Conservation (phyloP, 2,329 filamentous ascomycete genomes). For the Penicillium capsulatum region DNA sequence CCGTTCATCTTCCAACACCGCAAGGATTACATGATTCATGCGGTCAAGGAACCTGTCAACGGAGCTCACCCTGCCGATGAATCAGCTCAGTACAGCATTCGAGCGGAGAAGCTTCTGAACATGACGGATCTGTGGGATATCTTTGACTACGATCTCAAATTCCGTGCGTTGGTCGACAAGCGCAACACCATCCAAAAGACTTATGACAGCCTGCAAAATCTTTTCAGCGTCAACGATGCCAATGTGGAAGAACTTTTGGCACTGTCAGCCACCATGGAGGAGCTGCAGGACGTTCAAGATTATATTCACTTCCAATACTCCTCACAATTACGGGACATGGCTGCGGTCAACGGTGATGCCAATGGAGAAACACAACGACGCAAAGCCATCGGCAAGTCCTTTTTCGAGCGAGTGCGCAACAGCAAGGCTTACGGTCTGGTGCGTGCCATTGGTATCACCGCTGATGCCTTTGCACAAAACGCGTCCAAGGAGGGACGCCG, state of each 20-base stretch:
- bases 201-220: slow-evolving; percentile 66
- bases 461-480: slow-evolving; percentile 85
- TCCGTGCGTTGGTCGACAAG: slow-evolving; percentile 87
- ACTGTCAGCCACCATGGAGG: slow-evolving; percentile 80
- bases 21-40: slow-evolving; percentile 94
- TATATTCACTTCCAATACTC: slow-evolving; percentile 95
- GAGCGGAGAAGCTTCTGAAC: slow-evolving; percentile 80
- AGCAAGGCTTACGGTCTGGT: slow-evolving; percentile 78
- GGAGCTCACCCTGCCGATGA: slow-evolving; percentile 64
- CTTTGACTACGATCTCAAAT: slow-evolving; percentile 91
- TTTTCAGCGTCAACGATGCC: slow-evolving; percentile 64
- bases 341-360: slow-evolving; percentile 56
- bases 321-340: slow-evolving; percentile 74
- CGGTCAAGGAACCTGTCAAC: slow-evolving; percentile 63
- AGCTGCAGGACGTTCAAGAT: slow-evolving; percentile 93
- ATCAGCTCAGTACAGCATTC: slow-evolving; percentile 63
- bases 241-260: slow-evolving; percentile 80
- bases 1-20: slow-evolving; percentile 98
- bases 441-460: slow-evolving; percentile 81
- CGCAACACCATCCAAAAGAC: slow-evolving; percentile 77
- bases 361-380: slow-evolving; percentile 68
- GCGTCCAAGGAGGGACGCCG: slow-evolving; percentile 73
- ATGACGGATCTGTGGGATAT: slow-evolving; percentile 95
- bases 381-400: slow-evolving; percentile 73
- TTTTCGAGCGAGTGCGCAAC: slow-evolving; percentile 80